Evolutionary conservation across 805 yeast species (phyloP).

Genomic region (Grigorovia transvaalensis): DNA sequence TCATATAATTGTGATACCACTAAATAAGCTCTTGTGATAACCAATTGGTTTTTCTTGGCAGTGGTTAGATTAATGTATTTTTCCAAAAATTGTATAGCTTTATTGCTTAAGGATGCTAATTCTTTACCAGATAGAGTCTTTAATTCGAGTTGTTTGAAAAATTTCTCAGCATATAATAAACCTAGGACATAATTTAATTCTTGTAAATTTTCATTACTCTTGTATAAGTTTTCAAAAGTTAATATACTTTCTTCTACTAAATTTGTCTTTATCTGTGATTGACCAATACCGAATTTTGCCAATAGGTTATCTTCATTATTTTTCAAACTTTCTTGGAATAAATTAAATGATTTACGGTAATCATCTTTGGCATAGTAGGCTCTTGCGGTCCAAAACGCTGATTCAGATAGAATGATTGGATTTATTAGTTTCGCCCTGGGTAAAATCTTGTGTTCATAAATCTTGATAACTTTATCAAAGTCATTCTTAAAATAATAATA

Average conservation of each 20-base stretch:
- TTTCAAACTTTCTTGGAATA: conserved; percentile 62
- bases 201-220: conserved; percentile 53
- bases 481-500: conserved; percentile 64
- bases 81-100: conserved; percentile 57
- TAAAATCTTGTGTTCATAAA: conserved; percentile 41
- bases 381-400: conserved; percentile 80
- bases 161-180: conserved; percentile 50
- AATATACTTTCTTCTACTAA: conserved; percentile 74
- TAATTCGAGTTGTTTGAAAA: conserved; percentile 13
- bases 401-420: conserved; percentile 43
- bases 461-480: conserved; percentile 43
- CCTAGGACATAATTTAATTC: conserved; percentile 76
- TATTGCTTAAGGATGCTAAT: conserved; percentile 25
- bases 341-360: conserved; percentile 56
- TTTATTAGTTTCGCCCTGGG: conserved; percentile 28
- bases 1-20: conserved; percentile 65
- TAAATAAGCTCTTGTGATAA: conserved; percentile 53
- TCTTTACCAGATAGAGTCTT: conserved; percentile 14
- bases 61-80: conserved; percentile 55
- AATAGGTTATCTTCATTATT: conserved; percentile 53
- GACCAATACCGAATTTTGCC: conserved; percentile 77
- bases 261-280: conserved; percentile 66
- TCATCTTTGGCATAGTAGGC: conserved; percentile 52
- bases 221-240: conserved; percentile 66
- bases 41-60: conserved; percentile 45